Conservation (phyloP, 805 yeast genomes). For the Ogataea salicorniae region DNA sequence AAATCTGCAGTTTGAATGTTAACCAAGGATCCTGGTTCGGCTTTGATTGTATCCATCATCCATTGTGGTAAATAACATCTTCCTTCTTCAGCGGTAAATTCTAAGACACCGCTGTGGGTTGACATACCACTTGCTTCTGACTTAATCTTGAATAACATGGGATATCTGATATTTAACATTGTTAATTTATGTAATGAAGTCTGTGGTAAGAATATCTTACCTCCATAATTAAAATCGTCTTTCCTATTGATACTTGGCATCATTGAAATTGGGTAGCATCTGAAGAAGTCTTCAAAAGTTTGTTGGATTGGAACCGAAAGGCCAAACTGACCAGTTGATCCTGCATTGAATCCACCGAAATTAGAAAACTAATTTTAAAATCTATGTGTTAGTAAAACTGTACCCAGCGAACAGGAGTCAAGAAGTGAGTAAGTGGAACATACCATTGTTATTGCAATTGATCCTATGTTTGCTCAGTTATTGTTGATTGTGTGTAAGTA, state of each 20-base stretch:
- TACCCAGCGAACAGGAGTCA: neutral
- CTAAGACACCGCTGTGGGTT: conserved; percentile 93
- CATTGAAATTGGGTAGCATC: conserved; percentile 89
- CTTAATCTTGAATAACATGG: conserved; percentile 83
- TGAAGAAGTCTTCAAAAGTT: conserved; percentile 75
- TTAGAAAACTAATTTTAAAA: conserved; percentile 22
- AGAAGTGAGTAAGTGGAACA: too few relatives aligned
- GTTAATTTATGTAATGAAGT: conserved; percentile 85
- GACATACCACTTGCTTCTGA: conserved; percentile 52
- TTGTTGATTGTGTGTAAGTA: too few relatives aligned
- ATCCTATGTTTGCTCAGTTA: too few relatives aligned
- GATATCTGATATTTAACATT: conserved; percentile 88
- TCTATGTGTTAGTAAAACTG: neutral
- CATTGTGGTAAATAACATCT: conserved; percentile 91
- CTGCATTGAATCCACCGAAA: conserved; percentile 18
- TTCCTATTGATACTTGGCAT: conserved; percentile 73
- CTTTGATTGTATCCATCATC: conserved; percentile 79
- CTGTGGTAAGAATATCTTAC: conserved; percentile 92
- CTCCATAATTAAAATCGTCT: conserved; percentile 85
- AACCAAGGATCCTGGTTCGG: conserved; percentile 76
- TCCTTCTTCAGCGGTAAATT: conserved; percentile 97
- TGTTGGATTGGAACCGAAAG: conserved; percentile 19
- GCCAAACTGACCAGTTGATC: conserved; percentile 11
- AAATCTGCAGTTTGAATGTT: conserved; percentile 72
- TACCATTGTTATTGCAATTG: too few relatives aligned